These are phyloP conservation scores for Aspergillus sp. DNA, from an alignment of 2,329 filamentous ascomycete genomes.

Conservation along the genomic window DNA sequence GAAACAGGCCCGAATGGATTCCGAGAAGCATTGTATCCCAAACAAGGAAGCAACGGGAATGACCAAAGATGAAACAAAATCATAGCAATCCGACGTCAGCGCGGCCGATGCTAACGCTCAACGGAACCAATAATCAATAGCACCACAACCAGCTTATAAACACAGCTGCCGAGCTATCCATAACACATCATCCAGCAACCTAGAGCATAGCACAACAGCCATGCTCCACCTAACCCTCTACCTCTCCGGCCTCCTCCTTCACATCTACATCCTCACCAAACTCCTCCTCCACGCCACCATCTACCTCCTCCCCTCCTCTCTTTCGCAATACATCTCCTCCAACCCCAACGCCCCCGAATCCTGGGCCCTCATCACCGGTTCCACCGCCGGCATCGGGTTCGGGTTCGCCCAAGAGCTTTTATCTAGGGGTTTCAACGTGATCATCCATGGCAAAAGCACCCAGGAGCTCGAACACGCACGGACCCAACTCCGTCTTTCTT, in stretches of 20 bases:
- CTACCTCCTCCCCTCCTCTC: background rate
- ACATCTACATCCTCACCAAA: background rate
- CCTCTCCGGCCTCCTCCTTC: background rate
- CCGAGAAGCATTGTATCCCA: too few species aligned
- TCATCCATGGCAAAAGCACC: slow-evolving; percentile 57
- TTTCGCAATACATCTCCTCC: background rate
- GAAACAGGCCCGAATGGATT: too few species aligned
- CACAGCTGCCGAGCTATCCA: too few species aligned
- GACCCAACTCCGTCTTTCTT: background rate
- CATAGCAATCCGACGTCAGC: too few species aligned
- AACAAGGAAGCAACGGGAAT: too few species aligned
- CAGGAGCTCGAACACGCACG: slow-evolving; percentile 46
- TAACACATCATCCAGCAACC: background rate
- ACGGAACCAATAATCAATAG: too few species aligned
- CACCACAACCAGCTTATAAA: too few species aligned
- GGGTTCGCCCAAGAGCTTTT: slow-evolving; percentile 55
- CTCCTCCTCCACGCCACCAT: background rate
- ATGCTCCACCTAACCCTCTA: background rate
- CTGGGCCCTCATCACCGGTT: slow-evolving; percentile 55
- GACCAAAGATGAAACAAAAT: too few species aligned
- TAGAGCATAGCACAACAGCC: background rate
- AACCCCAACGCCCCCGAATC: slow-evolving; percentile 8
- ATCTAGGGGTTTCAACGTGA: slow-evolving; percentile 53
- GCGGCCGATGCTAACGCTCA: too few species aligned
- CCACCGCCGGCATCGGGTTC: slow-evolving; percentile 56